Conservation (phyloP, 345 rosid species). For the Eucalyptus globulus region DNA sequence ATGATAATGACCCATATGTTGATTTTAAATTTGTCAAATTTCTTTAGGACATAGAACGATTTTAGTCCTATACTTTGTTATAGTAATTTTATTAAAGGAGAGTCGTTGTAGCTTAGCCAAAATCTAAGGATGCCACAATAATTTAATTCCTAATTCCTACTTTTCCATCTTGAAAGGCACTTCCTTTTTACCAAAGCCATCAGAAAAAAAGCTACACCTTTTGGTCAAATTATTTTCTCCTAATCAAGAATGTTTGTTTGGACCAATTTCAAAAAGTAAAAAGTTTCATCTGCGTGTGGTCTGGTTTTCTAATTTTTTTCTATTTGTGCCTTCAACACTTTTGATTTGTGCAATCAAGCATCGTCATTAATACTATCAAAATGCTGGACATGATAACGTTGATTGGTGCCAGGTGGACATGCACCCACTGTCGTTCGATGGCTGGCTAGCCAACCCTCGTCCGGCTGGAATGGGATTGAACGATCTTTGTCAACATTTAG, state of each 20-base stretch:
- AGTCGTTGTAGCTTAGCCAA: neutral
- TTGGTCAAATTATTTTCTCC: neutral
- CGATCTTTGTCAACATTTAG: neutral
- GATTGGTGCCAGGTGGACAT: neutral
- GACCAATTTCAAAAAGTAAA: neutral
- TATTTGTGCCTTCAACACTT: neutral
- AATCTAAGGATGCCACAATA: neutral
- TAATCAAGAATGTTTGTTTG: neutral
- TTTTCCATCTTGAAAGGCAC: neutral
- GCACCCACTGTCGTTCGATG: neutral
- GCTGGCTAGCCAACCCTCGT: neutral
- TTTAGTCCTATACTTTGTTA: neutral
- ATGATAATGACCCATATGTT: neutral
- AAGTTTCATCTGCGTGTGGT: neutral
- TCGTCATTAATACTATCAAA: neutral
- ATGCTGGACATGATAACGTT: neutral
- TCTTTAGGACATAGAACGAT: neutral
- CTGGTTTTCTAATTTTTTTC: neutral
- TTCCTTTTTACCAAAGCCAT: neutral
- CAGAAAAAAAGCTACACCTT: neutral
- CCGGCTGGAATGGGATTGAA: neutral
- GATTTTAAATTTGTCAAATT: neutral
- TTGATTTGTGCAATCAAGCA: neutral
- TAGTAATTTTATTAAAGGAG: neutral
- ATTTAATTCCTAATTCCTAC: neutral